These are phyloP conservation scores for Cerioporus squamosus DNA, from an alignment of 1,284 basidiomycete species.

Conservation along the genomic window DNA sequence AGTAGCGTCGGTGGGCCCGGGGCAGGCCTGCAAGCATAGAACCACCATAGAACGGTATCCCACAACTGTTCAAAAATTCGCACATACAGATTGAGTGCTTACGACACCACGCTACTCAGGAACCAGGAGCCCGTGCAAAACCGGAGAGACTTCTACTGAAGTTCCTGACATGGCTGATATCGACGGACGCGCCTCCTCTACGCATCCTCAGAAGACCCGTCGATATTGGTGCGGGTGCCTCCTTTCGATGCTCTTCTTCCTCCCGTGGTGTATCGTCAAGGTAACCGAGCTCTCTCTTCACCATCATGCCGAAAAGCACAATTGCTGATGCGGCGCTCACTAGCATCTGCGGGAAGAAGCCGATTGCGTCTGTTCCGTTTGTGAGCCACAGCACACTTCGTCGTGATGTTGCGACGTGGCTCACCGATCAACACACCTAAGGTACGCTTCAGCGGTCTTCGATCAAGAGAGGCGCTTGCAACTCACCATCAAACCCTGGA, in stretches of 20 bases:
- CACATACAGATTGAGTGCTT: too few relatives aligned
- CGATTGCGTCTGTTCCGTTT: conserved; percentile 48
- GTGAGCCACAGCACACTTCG: neutral
- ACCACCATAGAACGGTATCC: too few relatives aligned
- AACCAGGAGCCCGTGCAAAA: neutral
- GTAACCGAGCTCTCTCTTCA: conserved; percentile 44
- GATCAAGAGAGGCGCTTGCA: too few relatives aligned
- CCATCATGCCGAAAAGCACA: conserved; percentile 46
- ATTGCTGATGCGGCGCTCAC: conserved; percentile 45
- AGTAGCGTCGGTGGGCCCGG: too few relatives aligned
- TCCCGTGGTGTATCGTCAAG: conserved; percentile 3
- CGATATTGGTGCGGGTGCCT: conserved; percentile 26
- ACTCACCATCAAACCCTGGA: conserved; percentile 56
- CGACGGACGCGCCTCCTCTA: conserved; percentile 21
- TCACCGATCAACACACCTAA: conserved; percentile 54
- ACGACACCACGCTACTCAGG: neutral
- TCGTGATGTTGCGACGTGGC: conserved; percentile 1
- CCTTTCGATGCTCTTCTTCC: conserved; percentile 19
- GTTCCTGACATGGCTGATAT: conserved; percentile 18
- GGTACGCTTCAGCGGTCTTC: neutral
- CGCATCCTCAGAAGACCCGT: conserved; percentile 27
- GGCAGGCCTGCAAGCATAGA: too few relatives aligned
- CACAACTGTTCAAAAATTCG: too few relatives aligned
- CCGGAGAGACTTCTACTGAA: conserved; percentile 9
- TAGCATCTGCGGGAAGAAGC: conserved; percentile 63